Evolutionary conservation across 2,329 filamentous ascomycete genomes (phyloP).

Genomic region (Cladophialophora psammophila): DNA sequence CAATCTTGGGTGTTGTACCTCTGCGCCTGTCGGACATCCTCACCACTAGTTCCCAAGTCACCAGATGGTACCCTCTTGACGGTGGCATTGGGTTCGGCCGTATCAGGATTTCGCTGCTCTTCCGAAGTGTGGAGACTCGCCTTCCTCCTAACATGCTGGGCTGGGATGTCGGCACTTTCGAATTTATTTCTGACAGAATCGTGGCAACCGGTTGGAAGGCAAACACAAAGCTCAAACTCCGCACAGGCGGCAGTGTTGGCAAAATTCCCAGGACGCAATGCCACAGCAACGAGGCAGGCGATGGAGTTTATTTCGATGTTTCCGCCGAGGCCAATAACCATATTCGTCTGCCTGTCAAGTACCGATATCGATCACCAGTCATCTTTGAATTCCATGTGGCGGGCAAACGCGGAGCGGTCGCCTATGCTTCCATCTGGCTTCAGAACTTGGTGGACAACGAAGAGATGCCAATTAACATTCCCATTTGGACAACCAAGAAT

Average conservation of each 20-base stretch:
- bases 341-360: slow-evolving; percentile 84
- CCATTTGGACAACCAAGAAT: slow-evolving; percentile 85
- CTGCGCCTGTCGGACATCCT: slow-evolving; percentile 88
- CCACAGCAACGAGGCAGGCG: slow-evolving; percentile 64
- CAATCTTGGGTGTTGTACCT: slow-evolving; percentile 89
- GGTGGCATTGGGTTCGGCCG: slow-evolving; percentile 93
- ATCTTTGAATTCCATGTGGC: slow-evolving; percentile 83
- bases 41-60: slow-evolving; percentile 83
- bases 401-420: slow-evolving; percentile 73
- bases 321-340: slow-evolving; percentile 58
- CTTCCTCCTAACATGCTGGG: slow-evolving; percentile 86
- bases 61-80: slow-evolving; percentile 94
- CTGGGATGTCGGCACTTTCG: slow-evolving; percentile 95
- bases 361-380: slow-evolving; percentile 86
- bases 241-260: slow-evolving; percentile 84
- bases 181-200: slow-evolving; percentile 78
- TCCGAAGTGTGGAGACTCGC: slow-evolving; percentile 85
- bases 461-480: slow-evolving; percentile 79
- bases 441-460: slow-evolving; percentile 84
- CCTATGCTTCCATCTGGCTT: slow-evolving; percentile 85
- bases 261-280: slow-evolving; percentile 71
- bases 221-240: slow-evolving; percentile 72
- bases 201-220: slow-evolving; percentile 65
- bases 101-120: slow-evolving; percentile 84
- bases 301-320: slow-evolving; percentile 68